Evolutionary conservation across 768 basidiomycete genomes (phyloP), one percentile per base, ranked within the genome.

Genomic region (Tylopilus vinaceipallidus): DNA sequence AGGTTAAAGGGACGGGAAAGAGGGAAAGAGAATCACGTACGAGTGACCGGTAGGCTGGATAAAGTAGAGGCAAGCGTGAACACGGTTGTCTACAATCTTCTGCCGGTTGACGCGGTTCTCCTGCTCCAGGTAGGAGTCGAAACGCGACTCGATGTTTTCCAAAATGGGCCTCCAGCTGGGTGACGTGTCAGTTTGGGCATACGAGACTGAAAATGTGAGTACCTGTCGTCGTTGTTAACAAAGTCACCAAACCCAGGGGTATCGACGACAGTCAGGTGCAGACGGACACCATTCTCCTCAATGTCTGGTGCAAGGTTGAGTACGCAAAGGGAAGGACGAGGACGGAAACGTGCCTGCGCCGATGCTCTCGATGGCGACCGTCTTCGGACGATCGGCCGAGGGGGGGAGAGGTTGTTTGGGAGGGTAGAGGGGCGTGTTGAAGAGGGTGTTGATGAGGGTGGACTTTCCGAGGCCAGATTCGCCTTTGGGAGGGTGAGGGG

Each of bases 161-260:
- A 98, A 81, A 57, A 99, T 95, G 45, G 97, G 97, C 70, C 91
- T 94, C 97, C 97, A 99, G 70, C 95, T 97, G 57, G 20, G 41
- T 54, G 26, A 49, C 32, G 49, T 56, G 61, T 56, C 27, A 57
- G 55, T 54, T 36, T 59, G 55, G 17, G 42, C 45, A 43, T 19
- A 24, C 33, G 17, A 34, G 42, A 59, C 20, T 16, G 44, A 36
- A 63, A 55, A 45, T 41, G 59, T 56, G 56, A 73, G 57, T 55
- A 92, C 93, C 94, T 94, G 65, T 97, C 93, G 60, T 97, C 92
- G 69, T 99, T 99, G 78, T 99, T 98, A 66, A 98, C 95, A 70
- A 97, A 98, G 70, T 99, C 97, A 53, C 97, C 97, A 64, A 98
- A 99, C 29, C 97, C 97, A 49, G 97, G 97, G 24, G 95, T 99